Percentiles rank a stretch among this genome's conserved stretches.
Evolutionary conservation across 306 rosid species (phyloP).

Genomic region (Vicia villosa): DNA sequence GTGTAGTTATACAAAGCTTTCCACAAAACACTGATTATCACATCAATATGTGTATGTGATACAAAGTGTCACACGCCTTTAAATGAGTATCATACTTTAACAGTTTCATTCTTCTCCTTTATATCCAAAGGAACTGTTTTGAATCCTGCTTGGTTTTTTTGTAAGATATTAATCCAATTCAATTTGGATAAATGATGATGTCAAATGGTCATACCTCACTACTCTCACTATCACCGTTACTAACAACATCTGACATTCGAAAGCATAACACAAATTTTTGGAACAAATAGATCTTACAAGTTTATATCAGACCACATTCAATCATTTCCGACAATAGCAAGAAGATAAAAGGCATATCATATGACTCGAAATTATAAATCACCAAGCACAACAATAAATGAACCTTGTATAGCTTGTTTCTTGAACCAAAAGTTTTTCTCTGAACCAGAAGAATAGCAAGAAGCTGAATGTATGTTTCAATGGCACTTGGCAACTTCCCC

Average conservation of each 20-base stretch:
- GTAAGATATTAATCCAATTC: constrained; percentile 5
- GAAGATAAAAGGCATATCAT: constrained; percentile 11
- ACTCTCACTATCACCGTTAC: constrained; percentile 21
- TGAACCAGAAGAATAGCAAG: constrained; percentile 87
- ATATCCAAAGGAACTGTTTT: constrained; percentile 12
- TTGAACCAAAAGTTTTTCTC: constrained; percentile 61
- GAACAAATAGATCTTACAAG: constrained; percentile 14
- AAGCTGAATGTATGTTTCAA: constrained; percentile 64
- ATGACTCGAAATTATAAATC: constrained; percentile 14
- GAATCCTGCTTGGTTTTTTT: constrained; percentile 1
- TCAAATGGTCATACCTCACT: constrained; percentile 6
- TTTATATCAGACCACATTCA: constrained; percentile 24
- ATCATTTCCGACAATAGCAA: constrained; percentile 12
- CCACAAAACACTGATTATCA: not conserved
- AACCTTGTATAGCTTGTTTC: constrained; percentile 63
- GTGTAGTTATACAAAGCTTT: not conserved
- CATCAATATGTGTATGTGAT: constrained; percentile 1
- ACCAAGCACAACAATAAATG: constrained; percentile 23
- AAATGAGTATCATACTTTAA: constrained; percentile 8
- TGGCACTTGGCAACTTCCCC: constrained; percentile 68
- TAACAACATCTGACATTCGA: constrained; percentile 10
- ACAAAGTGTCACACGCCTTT: not conserved
- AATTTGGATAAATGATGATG: constrained; percentile 1
- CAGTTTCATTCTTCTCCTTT: constrained; percentile 6
- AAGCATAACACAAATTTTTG: constrained; percentile 3